Evolutionary conservation across 805 yeast species (phyloP), one percentile per base, ranked within the genome.

Genomic region (Groenewaldozyma salmanticensis): DNA sequence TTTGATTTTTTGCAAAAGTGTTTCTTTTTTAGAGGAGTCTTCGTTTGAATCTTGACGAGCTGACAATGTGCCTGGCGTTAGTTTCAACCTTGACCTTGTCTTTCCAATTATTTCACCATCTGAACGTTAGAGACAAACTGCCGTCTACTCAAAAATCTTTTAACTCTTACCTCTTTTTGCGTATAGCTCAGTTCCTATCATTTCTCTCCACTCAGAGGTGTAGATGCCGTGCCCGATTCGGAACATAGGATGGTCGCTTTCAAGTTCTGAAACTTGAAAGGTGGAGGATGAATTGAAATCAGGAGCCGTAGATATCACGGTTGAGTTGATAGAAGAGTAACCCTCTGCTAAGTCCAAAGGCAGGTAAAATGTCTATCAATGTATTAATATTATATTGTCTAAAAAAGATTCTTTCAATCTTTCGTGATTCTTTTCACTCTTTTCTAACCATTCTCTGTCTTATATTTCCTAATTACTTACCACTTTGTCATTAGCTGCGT

Each of bases 161-260:
- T 13, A 38, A 19, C 32, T 33, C 45, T 39, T 24, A 24, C 29
- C 29, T 17, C 43, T 39, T 13, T 48, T 46, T n/a, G 60, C 51
- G 21, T 61, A 72, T 33, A 75, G 54, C 46, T 75, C 96, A 0
- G 94, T 81, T 0, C 97, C 97, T 1, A 84, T 79, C 2, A 85
- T 60, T 41, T 72, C 72, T 33, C 71, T 68, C 96, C 96, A 88
- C 18, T 67, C 63, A 1, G 94, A 92, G 58, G 77, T 75, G 56
- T 76, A 85, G 3, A 84, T 60, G 31, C 71, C 66, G 39, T 71
- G 70, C 32, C 80, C 79, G 11, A 77, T 62, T 50, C 72, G 75
- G 34, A 79, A 66, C 17, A 78, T 53, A 4, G 88, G 87, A 24
- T 61, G 60, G 17, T 67, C 66, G 9, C 69, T 62, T 17, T 76